Evolutionary conservation across 208 protist genomes (phyloP).

Genomic region (Leptomonas seymouri): DNA sequence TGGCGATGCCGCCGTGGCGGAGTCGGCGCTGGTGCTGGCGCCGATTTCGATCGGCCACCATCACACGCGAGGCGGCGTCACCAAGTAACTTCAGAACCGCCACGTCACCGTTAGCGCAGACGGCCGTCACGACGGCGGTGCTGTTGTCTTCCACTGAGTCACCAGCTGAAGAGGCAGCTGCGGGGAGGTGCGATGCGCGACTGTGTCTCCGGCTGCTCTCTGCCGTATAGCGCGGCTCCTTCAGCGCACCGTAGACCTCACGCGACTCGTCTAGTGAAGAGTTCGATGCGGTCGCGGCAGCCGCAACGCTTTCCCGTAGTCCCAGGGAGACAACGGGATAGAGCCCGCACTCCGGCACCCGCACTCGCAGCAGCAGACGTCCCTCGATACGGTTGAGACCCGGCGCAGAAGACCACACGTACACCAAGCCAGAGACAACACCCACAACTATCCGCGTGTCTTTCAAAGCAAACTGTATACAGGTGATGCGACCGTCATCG

Average conservation of each 20-base stretch:
- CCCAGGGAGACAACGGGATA: conserved; percentile 63
- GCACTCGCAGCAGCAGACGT: conserved; percentile 55
- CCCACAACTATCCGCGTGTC: conserved; percentile 74
- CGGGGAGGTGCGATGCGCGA: neutral
- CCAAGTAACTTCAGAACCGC: conserved; percentile 24
- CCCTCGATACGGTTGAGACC: conserved; percentile 64
- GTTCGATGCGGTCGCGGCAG: neutral
- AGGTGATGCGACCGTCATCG: conserved; percentile 53
- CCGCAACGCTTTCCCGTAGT: conserved; percentile 9
- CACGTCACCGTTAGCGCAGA: conserved; percentile 32
- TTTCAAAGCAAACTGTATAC: conserved; percentile 43
- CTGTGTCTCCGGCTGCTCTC: neutral
- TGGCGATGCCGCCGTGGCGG: neutral
- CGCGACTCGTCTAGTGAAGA: neutral
- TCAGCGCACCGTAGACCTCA: neutral
- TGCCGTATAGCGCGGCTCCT: neutral
- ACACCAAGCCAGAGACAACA: conserved; percentile 58
- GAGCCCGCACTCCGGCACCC: conserved; percentile 38
- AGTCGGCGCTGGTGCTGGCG: conserved; percentile 2
- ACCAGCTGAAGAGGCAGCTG: neutral
- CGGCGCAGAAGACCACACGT: conserved; percentile 72
- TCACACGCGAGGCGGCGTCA: conserved; percentile 25
- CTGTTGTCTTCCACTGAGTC: neutral
- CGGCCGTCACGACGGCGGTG: conserved; percentile 12
- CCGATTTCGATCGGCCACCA: conserved; percentile 24